Evolutionary conservation across 768 basidiomycete genomes (phyloP).

Genomic region (Guyanaporus albipodus): DNA sequence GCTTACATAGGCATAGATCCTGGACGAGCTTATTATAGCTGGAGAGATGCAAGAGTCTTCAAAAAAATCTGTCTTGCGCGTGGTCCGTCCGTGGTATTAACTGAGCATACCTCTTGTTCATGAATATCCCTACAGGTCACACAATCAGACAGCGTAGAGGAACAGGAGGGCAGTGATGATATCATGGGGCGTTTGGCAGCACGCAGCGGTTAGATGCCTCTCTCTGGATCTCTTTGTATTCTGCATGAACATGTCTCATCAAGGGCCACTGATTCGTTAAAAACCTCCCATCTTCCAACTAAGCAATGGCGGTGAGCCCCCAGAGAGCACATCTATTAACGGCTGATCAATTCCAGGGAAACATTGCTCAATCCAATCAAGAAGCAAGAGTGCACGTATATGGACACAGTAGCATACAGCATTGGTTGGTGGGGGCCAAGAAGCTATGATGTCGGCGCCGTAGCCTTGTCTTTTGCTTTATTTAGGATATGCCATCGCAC

Average conservation of each 20-base stretch:
- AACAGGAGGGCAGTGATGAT: constrained; percentile 83
- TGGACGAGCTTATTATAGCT: constrained; percentile 91
- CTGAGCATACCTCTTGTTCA: constrained; percentile 12
- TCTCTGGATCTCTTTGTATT: neutral
- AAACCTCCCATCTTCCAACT: neutral
- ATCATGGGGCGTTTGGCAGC: constrained; percentile 73
- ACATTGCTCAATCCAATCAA: neutral
- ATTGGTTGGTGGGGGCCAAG: neutral
- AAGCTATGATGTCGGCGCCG: constrained; percentile 16
- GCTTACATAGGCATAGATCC: constrained; percentile 45
- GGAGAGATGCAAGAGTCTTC: constrained; percentile 95
- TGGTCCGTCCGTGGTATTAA: constrained; percentile 34
- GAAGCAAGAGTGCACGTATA: neutral
- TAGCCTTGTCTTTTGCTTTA: constrained; percentile 36
- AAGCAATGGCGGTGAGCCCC: neutral
- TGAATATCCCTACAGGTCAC: constrained; percentile 54
- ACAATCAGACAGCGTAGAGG: constrained; percentile 79
- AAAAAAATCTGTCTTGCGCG: constrained; percentile 63
- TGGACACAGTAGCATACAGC: constrained; percentile 1
- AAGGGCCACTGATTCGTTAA: constrained; percentile 32
- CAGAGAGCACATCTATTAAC: neutral
- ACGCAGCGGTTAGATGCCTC: constrained; percentile 54
- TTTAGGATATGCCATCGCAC: constrained; percentile 80
- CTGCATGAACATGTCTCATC: constrained; percentile 13
- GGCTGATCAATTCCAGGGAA: neutral